Percentiles rank a stretch among this genome's conserved stretches.
Evolutionary conservation across 768 basidiomycete genomes (phyloP).

Genomic region (Naganishia onofrii): DNA sequence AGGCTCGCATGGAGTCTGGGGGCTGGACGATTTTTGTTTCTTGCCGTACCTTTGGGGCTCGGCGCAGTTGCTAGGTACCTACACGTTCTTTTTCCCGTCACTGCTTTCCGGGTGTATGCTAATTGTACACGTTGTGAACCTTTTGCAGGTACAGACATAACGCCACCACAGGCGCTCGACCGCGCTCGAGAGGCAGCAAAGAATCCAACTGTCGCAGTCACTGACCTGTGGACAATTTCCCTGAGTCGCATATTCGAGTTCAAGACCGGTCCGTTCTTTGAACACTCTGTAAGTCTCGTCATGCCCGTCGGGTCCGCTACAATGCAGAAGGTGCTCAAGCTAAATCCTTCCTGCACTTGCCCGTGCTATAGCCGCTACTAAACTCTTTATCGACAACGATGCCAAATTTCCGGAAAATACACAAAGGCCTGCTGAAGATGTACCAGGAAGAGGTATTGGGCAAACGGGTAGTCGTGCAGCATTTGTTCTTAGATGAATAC

Average conservation of each 20-base stretch:
- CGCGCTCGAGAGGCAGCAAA: conserved; percentile 16
- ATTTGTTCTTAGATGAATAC: conserved; percentile 46
- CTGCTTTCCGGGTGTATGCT: background rate
- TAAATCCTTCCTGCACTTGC: background rate
- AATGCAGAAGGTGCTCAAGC: no score
- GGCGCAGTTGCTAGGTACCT: conserved; percentile 55
- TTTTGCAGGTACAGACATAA: conserved; percentile 13
- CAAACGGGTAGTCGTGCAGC: conserved; percentile 95
- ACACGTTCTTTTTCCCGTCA: conserved; percentile 30
- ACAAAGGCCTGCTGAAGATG: conserved; percentile 90
- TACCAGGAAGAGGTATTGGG: conserved; percentile 91
- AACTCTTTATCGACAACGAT: conserved; percentile 83
- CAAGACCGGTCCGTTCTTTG: conserved; percentile 83
- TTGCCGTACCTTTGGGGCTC: conserved; percentile 65
- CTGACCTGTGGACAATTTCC: conserved; percentile 67
- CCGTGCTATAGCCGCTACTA: conserved; percentile 62
- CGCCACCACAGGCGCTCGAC: conserved; percentile 35
- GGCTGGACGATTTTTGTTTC: conserved; percentile 95
- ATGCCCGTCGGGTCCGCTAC: background rate
- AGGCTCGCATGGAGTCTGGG: conserved; percentile 99
- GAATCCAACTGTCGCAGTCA: background rate
- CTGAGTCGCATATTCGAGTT: conserved; percentile 65
- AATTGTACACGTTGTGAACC: background rate
- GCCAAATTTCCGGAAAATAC: conserved; percentile 85
- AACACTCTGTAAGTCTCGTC: conserved; percentile 62